These are phyloP conservation scores for Lentinula sp. DNA, from an alignment of 768 basidiomycete species.

Conservation along the genomic window DNA sequence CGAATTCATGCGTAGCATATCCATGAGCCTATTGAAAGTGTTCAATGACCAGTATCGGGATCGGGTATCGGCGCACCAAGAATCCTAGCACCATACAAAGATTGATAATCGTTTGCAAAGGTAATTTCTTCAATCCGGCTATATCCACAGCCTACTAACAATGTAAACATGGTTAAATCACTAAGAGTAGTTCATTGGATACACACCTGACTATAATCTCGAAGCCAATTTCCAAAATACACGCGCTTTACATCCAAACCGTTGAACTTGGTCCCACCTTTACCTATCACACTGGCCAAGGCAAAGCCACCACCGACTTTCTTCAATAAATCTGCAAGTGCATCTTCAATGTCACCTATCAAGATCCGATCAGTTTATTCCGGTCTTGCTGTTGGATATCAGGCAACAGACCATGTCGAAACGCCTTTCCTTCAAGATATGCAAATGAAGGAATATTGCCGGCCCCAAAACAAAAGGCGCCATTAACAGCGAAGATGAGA, in stretches of 20 bases:
- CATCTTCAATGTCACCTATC: conserved; percentile 35
- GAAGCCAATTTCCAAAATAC: conserved; percentile 66
- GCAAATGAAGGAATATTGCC: conserved; percentile 86
- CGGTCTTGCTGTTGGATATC: background rate
- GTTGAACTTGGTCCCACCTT: conserved; percentile 64
- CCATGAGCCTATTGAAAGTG: conserved; percentile 52
- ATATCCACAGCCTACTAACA: conserved; percentile 71
- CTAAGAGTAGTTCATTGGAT: background rate
- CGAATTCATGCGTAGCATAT: conserved; percentile 79
- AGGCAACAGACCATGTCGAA: conserved; percentile 58
- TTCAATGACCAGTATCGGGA: background rate
- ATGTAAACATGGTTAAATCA: background rate
- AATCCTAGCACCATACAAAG: conserved; percentile 89
- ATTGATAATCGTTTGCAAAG: conserved; percentile 78
- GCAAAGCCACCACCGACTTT: conserved; percentile 53
- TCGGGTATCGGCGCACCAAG: conserved; percentile 40
- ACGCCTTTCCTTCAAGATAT: conserved; percentile 81
- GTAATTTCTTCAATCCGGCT: conserved; percentile 68
- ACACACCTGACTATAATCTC: conserved; percentile 76
- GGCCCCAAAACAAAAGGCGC: conserved; percentile 72
- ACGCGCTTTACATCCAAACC: conserved; percentile 65
- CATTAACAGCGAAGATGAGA: conserved; percentile 50
- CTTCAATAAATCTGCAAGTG: conserved; percentile 55
- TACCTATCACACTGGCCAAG: conserved; percentile 48
- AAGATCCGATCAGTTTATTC: background rate